Evolutionary conservation across 768 basidiomycete species (phyloP).

Genomic region (Candolleomyces efflorescens): DNA sequence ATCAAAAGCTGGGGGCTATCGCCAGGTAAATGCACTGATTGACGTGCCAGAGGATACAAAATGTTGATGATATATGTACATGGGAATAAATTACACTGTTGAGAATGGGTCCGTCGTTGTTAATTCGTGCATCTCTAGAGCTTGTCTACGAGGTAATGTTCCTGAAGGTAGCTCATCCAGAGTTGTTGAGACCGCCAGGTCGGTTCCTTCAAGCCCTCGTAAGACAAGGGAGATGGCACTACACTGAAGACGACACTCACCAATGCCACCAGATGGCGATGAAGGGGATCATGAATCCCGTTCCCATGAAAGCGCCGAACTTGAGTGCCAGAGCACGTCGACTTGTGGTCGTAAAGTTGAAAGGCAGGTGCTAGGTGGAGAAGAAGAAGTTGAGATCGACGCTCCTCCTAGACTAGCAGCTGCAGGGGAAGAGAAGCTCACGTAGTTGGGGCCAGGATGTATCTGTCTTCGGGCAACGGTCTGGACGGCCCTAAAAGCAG

Average conservation of each 20-base stretch:
- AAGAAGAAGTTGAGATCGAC: not conserved
- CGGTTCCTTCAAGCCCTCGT: constrained; percentile 2
- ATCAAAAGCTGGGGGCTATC: not conserved
- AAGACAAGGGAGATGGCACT: not conserved
- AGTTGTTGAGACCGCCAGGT: constrained; percentile 5
- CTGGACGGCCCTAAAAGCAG: not conserved
- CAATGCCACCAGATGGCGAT: constrained; percentile 22
- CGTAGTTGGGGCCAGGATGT: constrained; percentile 5
- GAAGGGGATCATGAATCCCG: constrained; percentile 25
- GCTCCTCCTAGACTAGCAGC: not conserved
- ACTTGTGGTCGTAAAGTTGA: constrained; percentile 17
- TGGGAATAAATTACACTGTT: too few relatives aligned
- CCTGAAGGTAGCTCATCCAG: not conserved
- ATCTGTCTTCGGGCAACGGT: not conserved
- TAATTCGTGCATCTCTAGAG: too few relatives aligned
- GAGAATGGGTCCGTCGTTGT: too few relatives aligned
- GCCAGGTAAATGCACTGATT: not conserved
- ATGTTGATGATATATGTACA: too few relatives aligned
- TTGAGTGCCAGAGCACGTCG: constrained; percentile 20
- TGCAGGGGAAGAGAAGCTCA: not conserved
- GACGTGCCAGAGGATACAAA: too few relatives aligned
- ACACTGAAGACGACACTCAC: not conserved
- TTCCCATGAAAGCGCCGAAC: constrained; percentile 17
- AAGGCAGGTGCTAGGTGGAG: constrained; percentile 3
- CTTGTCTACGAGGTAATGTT: not conserved